Conservation (phyloP, 305 asterid genomes). For the Andrographis paniculata region DNA sequence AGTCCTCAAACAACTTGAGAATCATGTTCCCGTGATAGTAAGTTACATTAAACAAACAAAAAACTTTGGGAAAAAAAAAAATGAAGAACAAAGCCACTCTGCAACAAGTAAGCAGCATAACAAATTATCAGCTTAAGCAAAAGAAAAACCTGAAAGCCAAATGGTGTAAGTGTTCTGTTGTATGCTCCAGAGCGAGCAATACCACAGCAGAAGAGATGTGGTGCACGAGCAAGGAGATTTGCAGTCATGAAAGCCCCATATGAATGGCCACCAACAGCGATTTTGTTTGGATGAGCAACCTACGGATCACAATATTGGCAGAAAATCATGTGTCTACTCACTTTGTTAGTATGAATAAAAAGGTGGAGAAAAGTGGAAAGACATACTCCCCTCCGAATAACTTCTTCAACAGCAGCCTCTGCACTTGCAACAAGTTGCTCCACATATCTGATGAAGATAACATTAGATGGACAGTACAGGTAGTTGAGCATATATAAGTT, state of each 20-base stretch:
- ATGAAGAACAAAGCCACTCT: background rate
- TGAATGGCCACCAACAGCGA: constrained; percentile 96
- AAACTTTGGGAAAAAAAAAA: background rate
- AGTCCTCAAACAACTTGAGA: background rate
- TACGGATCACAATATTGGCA: constrained; percentile 24
- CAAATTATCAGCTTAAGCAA: constrained; percentile 3
- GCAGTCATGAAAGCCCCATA: constrained; percentile 99
- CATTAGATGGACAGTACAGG: constrained; percentile 9
- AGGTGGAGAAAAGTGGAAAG: no score
- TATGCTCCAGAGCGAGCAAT: constrained; percentile 99
- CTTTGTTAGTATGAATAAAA: background rate
- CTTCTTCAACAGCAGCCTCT: constrained; percentile 97
- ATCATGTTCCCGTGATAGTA: background rate
- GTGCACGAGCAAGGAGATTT: constrained; percentile 95
- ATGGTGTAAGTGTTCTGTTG: constrained; percentile 95
- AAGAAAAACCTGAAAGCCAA: constrained; percentile 88
- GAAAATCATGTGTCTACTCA: constrained; percentile 11
- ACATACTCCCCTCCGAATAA: constrained; percentile 85
- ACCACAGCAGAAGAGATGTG: constrained; percentile 92
- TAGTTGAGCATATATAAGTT: constrained; percentile 1
- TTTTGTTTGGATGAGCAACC: constrained; percentile 95
- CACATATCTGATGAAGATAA: constrained; percentile 52
- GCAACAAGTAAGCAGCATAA: background rate
- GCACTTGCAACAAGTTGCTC: constrained; percentile 98
- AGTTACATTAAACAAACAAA: background rate